Evolutionary conservation across 2,329 filamentous ascomycete genomes (phyloP).

Genomic region (Nemania abortiva): DNA sequence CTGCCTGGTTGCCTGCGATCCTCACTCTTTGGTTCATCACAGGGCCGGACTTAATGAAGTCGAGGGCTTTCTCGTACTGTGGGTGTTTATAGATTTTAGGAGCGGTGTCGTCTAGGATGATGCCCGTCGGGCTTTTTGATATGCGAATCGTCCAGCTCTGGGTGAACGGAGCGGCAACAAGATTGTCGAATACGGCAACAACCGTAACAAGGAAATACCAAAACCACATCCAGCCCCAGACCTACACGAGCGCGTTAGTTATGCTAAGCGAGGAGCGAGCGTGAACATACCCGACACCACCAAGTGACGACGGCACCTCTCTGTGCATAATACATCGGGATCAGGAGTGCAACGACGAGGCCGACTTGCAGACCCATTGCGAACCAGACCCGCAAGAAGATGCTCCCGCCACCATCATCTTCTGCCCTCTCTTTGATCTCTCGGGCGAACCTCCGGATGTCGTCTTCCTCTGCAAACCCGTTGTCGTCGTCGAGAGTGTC

Average conservation of each 20-base stretch:
- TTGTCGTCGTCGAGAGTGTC: too few relatives aligned
- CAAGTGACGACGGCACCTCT: slow-evolving; percentile 15
- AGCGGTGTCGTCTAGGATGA: neutral
- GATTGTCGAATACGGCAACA: slow-evolving; percentile 17
- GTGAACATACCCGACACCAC: slow-evolving; percentile 18
- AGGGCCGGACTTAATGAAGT: too few relatives aligned
- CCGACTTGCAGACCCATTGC: too few relatives aligned
- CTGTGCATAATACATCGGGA: neutral
- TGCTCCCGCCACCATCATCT: too few relatives aligned
- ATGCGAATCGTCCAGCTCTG: slow-evolving; percentile 18
- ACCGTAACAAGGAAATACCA: slow-evolving; percentile 16
- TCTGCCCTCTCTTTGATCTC: too few relatives aligned
- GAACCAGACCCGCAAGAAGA: too few relatives aligned
- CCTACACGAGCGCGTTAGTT: neutral
- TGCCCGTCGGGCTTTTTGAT: neutral
- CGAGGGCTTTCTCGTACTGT: neutral
- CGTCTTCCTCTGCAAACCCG: too few relatives aligned
- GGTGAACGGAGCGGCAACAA: slow-evolving; percentile 17
- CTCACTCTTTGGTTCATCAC: too few relatives aligned
- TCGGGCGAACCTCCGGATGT: too few relatives aligned
- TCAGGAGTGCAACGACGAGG: too few relatives aligned
- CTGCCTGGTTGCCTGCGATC: too few relatives aligned
- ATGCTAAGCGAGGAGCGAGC: too few relatives aligned
- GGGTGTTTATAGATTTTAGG: neutral
- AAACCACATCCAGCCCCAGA: slow-evolving; percentile 23